Evolutionary conservation across 73 alveolate genomes (phyloP).

Genomic region (Paramecium bursaria): DNA sequence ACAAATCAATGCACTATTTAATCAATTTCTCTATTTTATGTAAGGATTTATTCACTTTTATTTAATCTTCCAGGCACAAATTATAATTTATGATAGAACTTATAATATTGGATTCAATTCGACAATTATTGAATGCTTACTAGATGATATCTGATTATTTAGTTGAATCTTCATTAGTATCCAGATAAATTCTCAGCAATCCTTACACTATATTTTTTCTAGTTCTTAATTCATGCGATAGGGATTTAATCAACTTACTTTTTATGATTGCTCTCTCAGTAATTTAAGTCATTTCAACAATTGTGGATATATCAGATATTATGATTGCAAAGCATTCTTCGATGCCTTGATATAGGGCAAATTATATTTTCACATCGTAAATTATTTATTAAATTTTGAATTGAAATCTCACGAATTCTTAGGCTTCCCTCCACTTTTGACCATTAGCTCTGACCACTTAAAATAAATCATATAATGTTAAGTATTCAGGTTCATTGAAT

Average conservation of each 20-base stretch:
- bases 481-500: neutral
- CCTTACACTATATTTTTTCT: conserved; percentile 44
- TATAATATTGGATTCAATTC: conserved; percentile 30
- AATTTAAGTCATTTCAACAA: conserved; percentile 15
- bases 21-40: neutral
- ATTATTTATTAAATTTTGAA: neutral
- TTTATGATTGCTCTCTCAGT: conserved; percentile 11
- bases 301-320: conserved; percentile 24
- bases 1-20: neutral
- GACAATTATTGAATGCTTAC: conserved; percentile 21
- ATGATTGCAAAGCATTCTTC: neutral
- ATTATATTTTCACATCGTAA: conserved; percentile 4
- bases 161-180: neutral
- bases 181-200: conserved; percentile 15
- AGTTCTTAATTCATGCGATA: conserved; percentile 48
- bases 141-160: conserved; percentile 9
- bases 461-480: neutral
- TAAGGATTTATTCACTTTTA: neutral
- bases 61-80: conserved; percentile 38
- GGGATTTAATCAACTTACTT: conserved; percentile 19
- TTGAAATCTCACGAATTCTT: neutral
- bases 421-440: neutral
- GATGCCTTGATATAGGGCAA: neutral
- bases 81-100: conserved; percentile 49
- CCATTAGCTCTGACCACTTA: neutral